phyloP scores from a whole-genome alignment of 2,329 filamentous ascomycete species.

The Tothia fuscella region DNA sequence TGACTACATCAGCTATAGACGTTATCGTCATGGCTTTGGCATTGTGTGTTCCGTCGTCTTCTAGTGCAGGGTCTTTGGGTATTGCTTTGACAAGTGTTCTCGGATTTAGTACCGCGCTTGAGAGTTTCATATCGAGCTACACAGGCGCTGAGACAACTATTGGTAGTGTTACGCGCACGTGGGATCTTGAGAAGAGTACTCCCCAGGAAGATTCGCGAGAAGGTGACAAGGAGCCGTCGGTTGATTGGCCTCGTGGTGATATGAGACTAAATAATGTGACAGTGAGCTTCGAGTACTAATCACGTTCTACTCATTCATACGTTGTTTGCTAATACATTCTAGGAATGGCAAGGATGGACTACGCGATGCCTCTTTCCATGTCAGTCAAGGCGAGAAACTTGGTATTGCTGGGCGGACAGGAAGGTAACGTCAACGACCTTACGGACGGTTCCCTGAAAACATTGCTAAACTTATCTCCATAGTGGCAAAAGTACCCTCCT shows the following conservation, averaged over 20 bases:
- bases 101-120: conserved; percentile 40
- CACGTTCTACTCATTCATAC: no score
- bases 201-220: conserved; percentile 30
- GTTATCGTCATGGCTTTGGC: conserved; percentile 25
- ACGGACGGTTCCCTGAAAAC: no score
- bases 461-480: no score
- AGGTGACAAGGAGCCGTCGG: not conserved
- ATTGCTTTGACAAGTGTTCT: conserved; percentile 43
- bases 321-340: no score
- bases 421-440: no score
- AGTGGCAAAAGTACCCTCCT: conserved; percentile 41
- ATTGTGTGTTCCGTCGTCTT: conserved; percentile 16
- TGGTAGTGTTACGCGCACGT: conserved; percentile 44
- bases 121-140: conserved; percentile 40
- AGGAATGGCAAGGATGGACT: conserved; percentile 22
- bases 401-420: conserved; percentile 40
- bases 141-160: conserved; percentile 47
- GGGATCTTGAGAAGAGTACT: conserved; percentile 36
- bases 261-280: not conserved
- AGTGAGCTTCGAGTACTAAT: not conserved
- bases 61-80: conserved; percentile 37
- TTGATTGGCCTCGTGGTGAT: not conserved
- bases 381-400: conserved; percentile 35
- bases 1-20: conserved; percentile 29
- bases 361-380: conserved; percentile 33